phyloP scores from a whole-genome alignment of 1,139 yeast species.

The Suhomyces bokatorum region DNA sequence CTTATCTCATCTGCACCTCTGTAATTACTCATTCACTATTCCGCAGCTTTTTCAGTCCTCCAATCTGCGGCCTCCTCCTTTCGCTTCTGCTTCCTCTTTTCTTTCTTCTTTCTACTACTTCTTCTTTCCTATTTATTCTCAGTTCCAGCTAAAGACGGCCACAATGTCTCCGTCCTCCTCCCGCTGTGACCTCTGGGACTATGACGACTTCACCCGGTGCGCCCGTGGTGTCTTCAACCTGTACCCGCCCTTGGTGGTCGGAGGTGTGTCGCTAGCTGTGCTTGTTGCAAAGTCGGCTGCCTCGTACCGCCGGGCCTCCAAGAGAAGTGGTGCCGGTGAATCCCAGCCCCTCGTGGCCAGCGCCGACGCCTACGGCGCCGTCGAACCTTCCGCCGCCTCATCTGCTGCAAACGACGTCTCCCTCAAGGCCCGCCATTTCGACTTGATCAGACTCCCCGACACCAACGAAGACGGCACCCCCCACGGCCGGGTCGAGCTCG shows the following conservation, averaged over 20 bases:
- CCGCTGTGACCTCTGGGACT: constrained; percentile 34
- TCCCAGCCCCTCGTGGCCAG: constrained; percentile 34
- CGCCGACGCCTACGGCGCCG: constrained; percentile 35
- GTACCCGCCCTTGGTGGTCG: constrained; percentile 35
- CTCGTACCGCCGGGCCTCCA: constrained; percentile 16
- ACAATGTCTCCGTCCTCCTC: background rate
- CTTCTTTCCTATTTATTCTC: too few species aligned
- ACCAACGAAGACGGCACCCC: constrained; percentile 55
- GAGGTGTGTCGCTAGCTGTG: constrained; percentile 31
- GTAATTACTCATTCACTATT: too few species aligned
- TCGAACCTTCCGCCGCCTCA: constrained; percentile 7
- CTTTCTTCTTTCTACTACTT: background rate
- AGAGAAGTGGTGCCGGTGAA: constrained; percentile 21
- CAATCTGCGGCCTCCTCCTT: background rate
- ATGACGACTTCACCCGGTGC: constrained; percentile 50
- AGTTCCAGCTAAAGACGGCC: too few species aligned
- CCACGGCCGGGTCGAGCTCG: constrained; percentile 47
- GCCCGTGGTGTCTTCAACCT: constrained; percentile 42
- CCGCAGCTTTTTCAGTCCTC: background rate
- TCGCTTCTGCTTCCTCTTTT: background rate
- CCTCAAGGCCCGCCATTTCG: constrained; percentile 52
- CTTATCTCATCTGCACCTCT: background rate
- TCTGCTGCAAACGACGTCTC: constrained; percentile 12
- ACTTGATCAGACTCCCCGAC: constrained; percentile 44
- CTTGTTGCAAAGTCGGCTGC: constrained; percentile 26